Base-by-base conservation (phyloP, 441 rosid species). In the Brassica balearica region DNA sequence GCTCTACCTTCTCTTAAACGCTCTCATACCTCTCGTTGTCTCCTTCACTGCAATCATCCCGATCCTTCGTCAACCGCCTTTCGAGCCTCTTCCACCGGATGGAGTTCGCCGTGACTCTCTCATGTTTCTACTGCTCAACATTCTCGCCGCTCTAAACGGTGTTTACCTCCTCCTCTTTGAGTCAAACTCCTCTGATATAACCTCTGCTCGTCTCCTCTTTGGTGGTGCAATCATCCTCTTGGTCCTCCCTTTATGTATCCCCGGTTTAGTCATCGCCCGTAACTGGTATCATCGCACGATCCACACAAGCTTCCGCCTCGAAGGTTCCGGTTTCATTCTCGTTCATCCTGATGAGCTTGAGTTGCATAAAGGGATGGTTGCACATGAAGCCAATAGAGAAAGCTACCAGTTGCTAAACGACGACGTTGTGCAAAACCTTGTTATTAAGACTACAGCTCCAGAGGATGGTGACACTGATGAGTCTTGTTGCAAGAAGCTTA, bases 281-380 rank as follows among this genome's bases (percentile, higher is more conserved):
- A 80, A 69, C 8, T 95, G 99, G 99, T 91, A 93, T 81, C 78
- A 73, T 27, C 88, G 80, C 4, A 84, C 84, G 0, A 69, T 95
- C 68, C 91, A 90, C 66, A 83, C 95, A 2, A 92, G 94, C 73
- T 89, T 93, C 82, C 87, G 74, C 32, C 76, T 91, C 0, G 78
- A 84, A 20, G 88, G 88, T 55, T 90, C 97, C 0, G 83, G 89
- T 38, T 95, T 95, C 87, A 75, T 91, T 77, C 93, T 95, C 73
- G 91, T 95, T 11, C 85, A 95, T 3, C 91, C 82, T 23, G 93
- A 90, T 62, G 95, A 90, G 77, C 99, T 95, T 36, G 96, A 93
- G 88, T 84, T 90, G 70, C 99, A 91, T 70, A 93, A 87, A 77
- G 95, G 90, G 74, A 80, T 88, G 34, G 71, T 88, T 14, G 70